Conservation (phyloP, 345 rosid species). For the Cardamine resedifolia region DNA sequence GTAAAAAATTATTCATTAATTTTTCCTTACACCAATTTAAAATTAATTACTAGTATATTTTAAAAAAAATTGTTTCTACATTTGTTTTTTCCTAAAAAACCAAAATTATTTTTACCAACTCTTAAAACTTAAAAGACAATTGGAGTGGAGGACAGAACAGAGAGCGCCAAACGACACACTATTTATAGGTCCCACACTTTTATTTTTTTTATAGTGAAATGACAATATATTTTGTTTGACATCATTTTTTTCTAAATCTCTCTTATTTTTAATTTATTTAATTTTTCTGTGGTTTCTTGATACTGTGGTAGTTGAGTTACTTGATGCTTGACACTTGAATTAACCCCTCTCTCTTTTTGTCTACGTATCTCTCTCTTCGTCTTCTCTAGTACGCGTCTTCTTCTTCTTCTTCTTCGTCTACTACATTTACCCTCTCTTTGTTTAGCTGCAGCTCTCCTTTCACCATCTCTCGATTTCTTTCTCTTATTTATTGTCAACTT, state of each 20-base stretch:
- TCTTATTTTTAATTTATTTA: too few relatives aligned
- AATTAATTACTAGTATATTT: neutral
- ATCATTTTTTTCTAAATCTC: neutral
- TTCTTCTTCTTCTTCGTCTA: neutral
- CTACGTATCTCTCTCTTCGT: slow-evolving; percentile 22
- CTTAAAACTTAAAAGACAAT: neutral
- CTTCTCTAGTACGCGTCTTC: slow-evolving; percentile 35
- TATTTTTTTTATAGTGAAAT: too few relatives aligned
- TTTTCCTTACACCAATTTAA: neutral
- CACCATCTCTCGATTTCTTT: slow-evolving; percentile 17
- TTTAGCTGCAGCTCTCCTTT: slow-evolving; percentile 19
- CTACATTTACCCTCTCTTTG: slow-evolving; percentile 18
- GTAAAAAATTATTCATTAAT: slow-evolving; percentile 3
- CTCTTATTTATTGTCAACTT: slow-evolving; percentile 6
- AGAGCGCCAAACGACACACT: slow-evolving; percentile 35
- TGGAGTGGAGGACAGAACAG: slow-evolving; percentile 38
- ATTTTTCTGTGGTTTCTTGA: too few relatives aligned
- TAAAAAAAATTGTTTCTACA: neutral
- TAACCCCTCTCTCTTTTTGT: neutral
- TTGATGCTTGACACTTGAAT: neutral
- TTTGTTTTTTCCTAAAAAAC: neutral
- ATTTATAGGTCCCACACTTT: slow-evolving; percentile 16
- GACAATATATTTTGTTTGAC: too few relatives aligned
- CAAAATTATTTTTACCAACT: neutral
- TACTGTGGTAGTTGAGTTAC: neutral